Percentiles rank a stretch among this genome's conserved stretches.
These are phyloP conservation scores for Mallotus japonicus DNA, from an alignment of 441 rosid genomes.

Conservation along the genomic window DNA sequence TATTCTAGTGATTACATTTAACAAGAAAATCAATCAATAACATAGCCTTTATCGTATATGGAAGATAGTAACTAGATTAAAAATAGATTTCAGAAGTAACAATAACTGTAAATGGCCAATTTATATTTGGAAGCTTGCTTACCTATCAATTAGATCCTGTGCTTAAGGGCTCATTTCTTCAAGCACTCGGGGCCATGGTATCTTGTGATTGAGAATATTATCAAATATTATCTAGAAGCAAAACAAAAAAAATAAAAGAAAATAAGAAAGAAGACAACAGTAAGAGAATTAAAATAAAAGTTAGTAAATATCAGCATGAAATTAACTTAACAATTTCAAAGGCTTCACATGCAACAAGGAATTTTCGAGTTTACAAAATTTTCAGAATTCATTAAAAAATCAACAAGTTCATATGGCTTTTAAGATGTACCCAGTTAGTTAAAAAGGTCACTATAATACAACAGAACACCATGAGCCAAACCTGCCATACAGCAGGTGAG, in stretches of 20 bases:
- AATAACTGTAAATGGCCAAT: background rate
- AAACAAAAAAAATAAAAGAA: conserved; percentile 32
- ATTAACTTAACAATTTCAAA: background rate
- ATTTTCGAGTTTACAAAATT: background rate
- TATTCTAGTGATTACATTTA: background rate
- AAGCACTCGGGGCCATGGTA: conserved; percentile 92
- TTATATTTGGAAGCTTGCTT: conserved; percentile 24
- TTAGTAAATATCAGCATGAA: background rate
- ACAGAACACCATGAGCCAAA: background rate
- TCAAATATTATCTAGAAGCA: conserved; percentile 82
- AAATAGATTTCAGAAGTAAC: background rate
- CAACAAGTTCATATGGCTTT: background rate
- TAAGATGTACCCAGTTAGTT: background rate
- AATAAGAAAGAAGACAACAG: conserved; percentile 2
- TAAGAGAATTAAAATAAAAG: conserved; percentile 11
- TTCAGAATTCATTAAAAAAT: background rate
- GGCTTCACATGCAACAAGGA: background rate
- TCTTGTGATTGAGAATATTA: conserved; percentile 94
- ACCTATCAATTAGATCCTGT: conserved; percentile 83
- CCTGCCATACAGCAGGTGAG: background rate
- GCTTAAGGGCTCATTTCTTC: conserved; percentile 91
- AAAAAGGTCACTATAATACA: background rate
- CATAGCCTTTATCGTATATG: background rate
- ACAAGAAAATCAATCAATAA: background rate
- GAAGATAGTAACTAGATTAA: background rate